Evolutionary conservation across 441 rosid species (phyloP), one percentile per base, ranked within the genome.

Genomic region (Viola pubescens): DNA sequence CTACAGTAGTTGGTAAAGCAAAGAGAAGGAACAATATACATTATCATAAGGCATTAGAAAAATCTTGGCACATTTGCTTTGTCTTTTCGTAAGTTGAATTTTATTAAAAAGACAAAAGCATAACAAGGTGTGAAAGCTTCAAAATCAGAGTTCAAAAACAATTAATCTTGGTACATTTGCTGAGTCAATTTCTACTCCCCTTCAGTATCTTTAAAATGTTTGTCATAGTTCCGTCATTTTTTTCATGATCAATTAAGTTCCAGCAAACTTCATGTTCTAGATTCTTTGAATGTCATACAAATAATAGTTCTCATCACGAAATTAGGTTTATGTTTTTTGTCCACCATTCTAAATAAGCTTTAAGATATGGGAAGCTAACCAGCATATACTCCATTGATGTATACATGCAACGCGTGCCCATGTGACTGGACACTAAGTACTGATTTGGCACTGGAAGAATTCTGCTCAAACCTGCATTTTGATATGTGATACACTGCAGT

Each of bases 391-490:
- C 83, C 85, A 63, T 88, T 84, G 6, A 78, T 74, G 63, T 79
- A 86, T 66, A 83, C 81, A 66, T 79, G 94, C 59, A 88, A 50
- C 73, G 71, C 74, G 54, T 86, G 94, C 49, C 89, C 96, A 41
- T 52, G 64, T 38, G 91, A 80, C 43, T 54, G 51, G 55, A 75
- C 83, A 48, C 58, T 60, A 63, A 88, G 79, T 51, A 61, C 51
- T 41, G 84, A 54, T 67, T 56, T 48, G 65, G 78, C 60, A 60
- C 57, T 19, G 13, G 78, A 51, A 10, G 67, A 46, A 19, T 79
- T 61, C 37, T 70, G 71, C 68, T 77, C 70, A 62, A 82, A 76
- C 70, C 94, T 88, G 83, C 68, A 68, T 67, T 64, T 59, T 67
- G 47, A 26, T 26, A 19, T 50, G 40, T 39, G 42, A n/a, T 39